Conservation (phyloP, 495 filamentous ascomycete species). For the Lasiosphaeria hispida region DNA sequence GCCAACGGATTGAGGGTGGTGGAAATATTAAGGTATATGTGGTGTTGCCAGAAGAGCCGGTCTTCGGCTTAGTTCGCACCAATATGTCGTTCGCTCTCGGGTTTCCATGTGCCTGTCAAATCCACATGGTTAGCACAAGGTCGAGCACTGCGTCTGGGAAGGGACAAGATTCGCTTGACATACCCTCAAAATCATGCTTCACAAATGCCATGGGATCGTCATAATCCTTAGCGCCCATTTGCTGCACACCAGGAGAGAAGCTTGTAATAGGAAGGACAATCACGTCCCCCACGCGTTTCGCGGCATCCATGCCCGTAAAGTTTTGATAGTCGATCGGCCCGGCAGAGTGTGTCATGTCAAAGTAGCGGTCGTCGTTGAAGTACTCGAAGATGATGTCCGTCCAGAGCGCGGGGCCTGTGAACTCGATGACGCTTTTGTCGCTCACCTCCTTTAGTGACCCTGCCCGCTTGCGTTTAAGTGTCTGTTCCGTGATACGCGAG, state of each 20-base stretch:
- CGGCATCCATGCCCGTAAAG: slow-evolving; percentile 79
- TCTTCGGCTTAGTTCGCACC: slow-evolving; percentile 33
- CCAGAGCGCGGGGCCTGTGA: slow-evolving; percentile 93
- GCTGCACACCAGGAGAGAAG: slow-evolving; percentile 90
- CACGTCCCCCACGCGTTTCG: slow-evolving; percentile 91
- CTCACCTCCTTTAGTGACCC: slow-evolving; percentile 63
- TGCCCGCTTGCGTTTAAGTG: slow-evolving; percentile 68
- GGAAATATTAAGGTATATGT: background rate
- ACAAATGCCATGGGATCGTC: slow-evolving; percentile 98
- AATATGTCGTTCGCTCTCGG: slow-evolving; percentile 63
- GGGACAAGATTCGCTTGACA: background rate
- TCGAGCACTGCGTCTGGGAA: too few relatives aligned
- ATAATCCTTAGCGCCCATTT: slow-evolving; percentile 87
- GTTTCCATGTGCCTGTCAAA: slow-evolving; percentile 72
- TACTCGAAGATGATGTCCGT: slow-evolving; percentile 89
- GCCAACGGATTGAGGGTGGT: background rate
- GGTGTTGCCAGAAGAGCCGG: slow-evolving; percentile 8
- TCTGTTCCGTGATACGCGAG: slow-evolving; percentile 76
- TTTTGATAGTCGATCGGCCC: slow-evolving; percentile 80
- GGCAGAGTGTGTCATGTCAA: slow-evolving; percentile 68
- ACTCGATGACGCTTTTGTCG: slow-evolving; percentile 87
- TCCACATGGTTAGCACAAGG: background rate
- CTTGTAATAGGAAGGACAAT: slow-evolving; percentile 92
- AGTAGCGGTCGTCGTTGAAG: slow-evolving; percentile 89
- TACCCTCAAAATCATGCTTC: slow-evolving; percentile 95